Base-by-base conservation (phyloP, 495 filamentous ascomycete species). In the Stereocaulon alpinum region DNA sequence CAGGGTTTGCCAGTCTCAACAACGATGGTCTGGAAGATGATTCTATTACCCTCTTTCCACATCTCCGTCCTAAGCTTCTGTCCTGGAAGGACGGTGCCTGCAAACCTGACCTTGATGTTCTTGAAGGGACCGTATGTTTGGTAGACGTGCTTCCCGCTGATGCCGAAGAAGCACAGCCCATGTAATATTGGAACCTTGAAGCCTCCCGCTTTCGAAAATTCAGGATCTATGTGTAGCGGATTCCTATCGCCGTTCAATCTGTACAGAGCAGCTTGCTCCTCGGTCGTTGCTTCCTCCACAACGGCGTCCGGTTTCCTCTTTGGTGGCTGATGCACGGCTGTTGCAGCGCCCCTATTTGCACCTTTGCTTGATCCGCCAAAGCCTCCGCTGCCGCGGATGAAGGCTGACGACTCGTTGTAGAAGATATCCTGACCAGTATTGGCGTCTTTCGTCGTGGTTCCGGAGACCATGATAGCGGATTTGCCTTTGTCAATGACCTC, bases 21-120 rank as follows among this genome's bases (percentile, higher is more conserved):
- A 44, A 98, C 93, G 68, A 82, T 92, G 20, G 84, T 83, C 81
- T 97, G 91, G 79, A 98, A 98, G 50, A 96, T 72, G 29, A 98
- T 85, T 67, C 81, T 86, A 62, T 80, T 81, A n/a, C 84, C 87
- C 69, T 92, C 90, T 80, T 90, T 95, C 93, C 93, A 98, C 89
- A 95, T 95, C 82, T 97, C 93, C 34, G 91, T 97, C 66, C 84
- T 81, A 40, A 98, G 81, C 54, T 89, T 97, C 82, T 98, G 89
- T 6, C 93, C 94, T 1, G 93, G 94, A 27, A 92, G 65, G 2
- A 98, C 93, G 14, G 89, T 86, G 43, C 93, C 94, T 6, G 90
- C 91, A 74, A 98, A 98, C 61, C 93, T 75, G 6, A 96, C 93
- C 81, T 98, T 98, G 71, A 97, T 82, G 74, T 93, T 97, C 78